These are phyloP conservation scores for Mucor ambiguus DNA, from an alignment of 371 early-diverging fungal genomes.

Conservation along the genomic window DNA sequence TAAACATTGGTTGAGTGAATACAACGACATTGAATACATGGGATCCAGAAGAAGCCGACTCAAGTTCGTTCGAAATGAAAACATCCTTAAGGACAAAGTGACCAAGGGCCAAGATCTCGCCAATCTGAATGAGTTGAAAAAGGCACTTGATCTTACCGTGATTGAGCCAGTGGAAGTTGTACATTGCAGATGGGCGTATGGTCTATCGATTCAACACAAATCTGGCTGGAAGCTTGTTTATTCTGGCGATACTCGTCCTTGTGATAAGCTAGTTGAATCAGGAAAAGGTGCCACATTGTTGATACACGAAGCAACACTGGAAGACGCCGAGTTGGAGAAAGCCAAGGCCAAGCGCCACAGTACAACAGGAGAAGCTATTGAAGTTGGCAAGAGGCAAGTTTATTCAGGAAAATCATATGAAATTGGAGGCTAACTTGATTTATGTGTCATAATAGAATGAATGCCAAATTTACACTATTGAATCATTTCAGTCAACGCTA, in stretches of 20 bases:
- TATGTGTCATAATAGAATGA: constrained; percentile 55
- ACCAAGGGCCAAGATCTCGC: constrained; percentile 14
- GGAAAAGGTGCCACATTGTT: constrained; percentile 80
- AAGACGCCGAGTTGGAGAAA: constrained; percentile 77
- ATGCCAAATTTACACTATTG: constrained; percentile 81
- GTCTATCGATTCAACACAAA: constrained; percentile 66
- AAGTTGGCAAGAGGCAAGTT: constrained; percentile 69
- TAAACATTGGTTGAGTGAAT: constrained; percentile 71
- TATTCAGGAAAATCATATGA: neutral
- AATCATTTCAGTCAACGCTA: constrained; percentile 99
- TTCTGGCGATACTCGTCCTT: constrained; percentile 98
- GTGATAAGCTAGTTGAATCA: constrained; percentile 68
- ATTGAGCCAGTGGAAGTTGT: constrained; percentile 73
- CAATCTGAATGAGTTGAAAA: constrained; percentile 36
- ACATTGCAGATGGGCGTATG: constrained; percentile 84
- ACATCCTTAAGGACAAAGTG: constrained; percentile 13
- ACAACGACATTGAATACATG: constrained; percentile 64
- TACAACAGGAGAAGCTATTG: constrained; percentile 89
- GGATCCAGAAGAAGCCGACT: constrained; percentile 38
- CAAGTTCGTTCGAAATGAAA: constrained; percentile 42
- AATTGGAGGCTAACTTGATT: constrained; percentile 1
- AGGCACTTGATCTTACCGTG: constrained; percentile 49
- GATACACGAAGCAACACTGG: constrained; percentile 98
- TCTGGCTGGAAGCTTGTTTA: constrained; percentile 79
- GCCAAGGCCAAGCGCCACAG: constrained; percentile 90